Conservation (phyloP, 164 flowering plant genomes). For the Taxillus chinensis region DNA sequence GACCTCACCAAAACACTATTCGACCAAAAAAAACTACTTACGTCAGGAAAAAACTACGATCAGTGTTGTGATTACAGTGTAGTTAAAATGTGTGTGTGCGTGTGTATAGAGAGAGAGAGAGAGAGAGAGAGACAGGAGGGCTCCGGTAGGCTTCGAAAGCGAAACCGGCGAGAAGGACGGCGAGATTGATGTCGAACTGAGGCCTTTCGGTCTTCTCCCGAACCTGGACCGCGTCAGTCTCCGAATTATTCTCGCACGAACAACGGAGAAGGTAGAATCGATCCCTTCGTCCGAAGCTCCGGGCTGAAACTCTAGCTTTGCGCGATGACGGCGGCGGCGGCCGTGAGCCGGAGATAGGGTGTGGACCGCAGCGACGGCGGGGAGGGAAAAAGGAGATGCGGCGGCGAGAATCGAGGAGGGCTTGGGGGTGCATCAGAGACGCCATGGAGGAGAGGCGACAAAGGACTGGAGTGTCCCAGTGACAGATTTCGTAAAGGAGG, state of each 20-base stretch:
- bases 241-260: slow-evolving; percentile 16
- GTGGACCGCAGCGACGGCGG: slow-evolving; percentile 13
- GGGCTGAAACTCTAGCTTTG: slow-evolving; percentile 18
- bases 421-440: slow-evolving; percentile 9
- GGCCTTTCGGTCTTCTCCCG: slow-evolving; percentile 37
- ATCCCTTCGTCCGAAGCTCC: slow-evolving; percentile 2
- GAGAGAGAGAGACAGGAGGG: slow-evolving; percentile 47
- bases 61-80: too few relatives aligned
- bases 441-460: slow-evolving; percentile 16
- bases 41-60: too few relatives aligned
- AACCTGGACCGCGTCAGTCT: slow-evolving; percentile 12
- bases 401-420: background rate
- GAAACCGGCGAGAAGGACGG: slow-evolving; percentile 90
- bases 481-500: too few relatives aligned
- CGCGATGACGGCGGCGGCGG: slow-evolving; percentile 6
- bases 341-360: slow-evolving; percentile 8
- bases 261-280: slow-evolving; percentile 15
- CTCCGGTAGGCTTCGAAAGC: slow-evolving; percentile 85
- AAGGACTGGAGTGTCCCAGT: too few relatives aligned
- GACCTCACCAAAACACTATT: too few relatives aligned
- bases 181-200: slow-evolving; percentile 80
- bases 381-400: slow-evolving; percentile 9
- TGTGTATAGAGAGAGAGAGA: background rate
- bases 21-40: too few relatives aligned
- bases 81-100: too few relatives aligned